Base-by-base conservation (phyloP, 2,329 filamentous ascomycete species). In the Colletotrichum karsti region DNA sequence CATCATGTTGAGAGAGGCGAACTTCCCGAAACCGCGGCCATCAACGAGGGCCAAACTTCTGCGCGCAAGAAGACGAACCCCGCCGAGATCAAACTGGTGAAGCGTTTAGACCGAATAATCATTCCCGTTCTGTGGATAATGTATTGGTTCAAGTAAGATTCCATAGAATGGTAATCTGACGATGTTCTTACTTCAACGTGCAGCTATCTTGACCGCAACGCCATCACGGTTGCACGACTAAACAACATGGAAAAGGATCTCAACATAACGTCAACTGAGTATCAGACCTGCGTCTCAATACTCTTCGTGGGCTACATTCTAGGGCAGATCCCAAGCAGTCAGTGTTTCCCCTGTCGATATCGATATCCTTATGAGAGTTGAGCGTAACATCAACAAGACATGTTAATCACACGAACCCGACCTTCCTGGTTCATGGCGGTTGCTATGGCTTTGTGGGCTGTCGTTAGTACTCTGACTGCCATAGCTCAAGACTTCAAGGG, bases 31-130 rank as follows among this genome's bases (percentile, higher is more conserved):
- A 51, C 35, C 12, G 30, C 37, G 26, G 46, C 35, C 39, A 63
- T 20, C 18, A 48, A 59, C 13, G 20, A 58, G 33, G 79, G 80
- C 63, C 79, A 80, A 70, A 79, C 77, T 9, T 79, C 78, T 22
- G 76, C 78, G 7, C 72, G 75, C 37, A 75, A 76, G 65, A 81
- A 81, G 71, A 78, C 76, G 3, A 77, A 80, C 54, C 78, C 78
- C 1, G 76, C 69, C 28, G 79, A 81, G 63, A 81, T 81, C 68
- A 75, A 74, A 5, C 73, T 81, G 13, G 78, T 81, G 39, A 75
- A 73, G 51, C 80, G 80, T 69, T 73, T 82, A 2, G 80, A 81
- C 67, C 57, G 73, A 46, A 77, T 35, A 15, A 61, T 61, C 10
- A 12, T 78, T 69, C 77, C 77, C 0, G 78, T 78, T 63, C 73